Conservation (phyloP, 257 asterid genomes). For the Ballota nigra region DNA sequence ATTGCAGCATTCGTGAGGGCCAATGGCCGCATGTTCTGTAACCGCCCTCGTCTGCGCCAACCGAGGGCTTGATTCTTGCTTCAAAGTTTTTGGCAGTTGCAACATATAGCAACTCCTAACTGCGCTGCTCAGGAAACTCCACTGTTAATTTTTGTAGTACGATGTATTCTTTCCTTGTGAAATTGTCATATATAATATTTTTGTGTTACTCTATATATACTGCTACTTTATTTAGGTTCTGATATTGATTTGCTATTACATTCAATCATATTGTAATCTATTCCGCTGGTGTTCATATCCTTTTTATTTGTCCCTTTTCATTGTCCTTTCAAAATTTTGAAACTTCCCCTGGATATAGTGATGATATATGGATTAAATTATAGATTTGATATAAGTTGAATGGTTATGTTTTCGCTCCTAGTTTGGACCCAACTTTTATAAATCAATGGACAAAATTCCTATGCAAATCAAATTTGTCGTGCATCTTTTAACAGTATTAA, state of each 20-base stretch:
- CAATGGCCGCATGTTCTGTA: slow-evolving; percentile 89
- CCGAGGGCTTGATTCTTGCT: slow-evolving; percentile 56
- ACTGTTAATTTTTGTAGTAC: slow-evolving; percentile 20
- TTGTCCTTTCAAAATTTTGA: neutral
- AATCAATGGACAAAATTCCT: no score
- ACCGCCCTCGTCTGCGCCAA: slow-evolving; percentile 94
- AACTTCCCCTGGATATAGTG: neutral
- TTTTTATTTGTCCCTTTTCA: neutral
- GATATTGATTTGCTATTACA: neutral
- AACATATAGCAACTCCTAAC: slow-evolving; percentile 6
- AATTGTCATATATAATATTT: slow-evolving; percentile 11
- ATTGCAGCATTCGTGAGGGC: slow-evolving; percentile 79
- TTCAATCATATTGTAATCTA: slow-evolving; percentile 16
- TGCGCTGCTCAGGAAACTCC: slow-evolving; percentile 14
- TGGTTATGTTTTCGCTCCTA: no score
- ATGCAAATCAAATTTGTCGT: neutral
- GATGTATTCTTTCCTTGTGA: slow-evolving; percentile 29
- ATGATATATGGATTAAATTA: neutral
- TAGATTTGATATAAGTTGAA: no score
- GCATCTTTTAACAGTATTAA: no score
- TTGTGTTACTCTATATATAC: neutral
- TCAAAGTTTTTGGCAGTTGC: slow-evolving; percentile 7
- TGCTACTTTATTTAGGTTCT: neutral
- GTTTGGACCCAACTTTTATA: no score
- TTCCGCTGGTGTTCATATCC: slow-evolving; percentile 3